Conservation (phyloP, 257 asterid species). For the Lycium barbarum region DNA sequence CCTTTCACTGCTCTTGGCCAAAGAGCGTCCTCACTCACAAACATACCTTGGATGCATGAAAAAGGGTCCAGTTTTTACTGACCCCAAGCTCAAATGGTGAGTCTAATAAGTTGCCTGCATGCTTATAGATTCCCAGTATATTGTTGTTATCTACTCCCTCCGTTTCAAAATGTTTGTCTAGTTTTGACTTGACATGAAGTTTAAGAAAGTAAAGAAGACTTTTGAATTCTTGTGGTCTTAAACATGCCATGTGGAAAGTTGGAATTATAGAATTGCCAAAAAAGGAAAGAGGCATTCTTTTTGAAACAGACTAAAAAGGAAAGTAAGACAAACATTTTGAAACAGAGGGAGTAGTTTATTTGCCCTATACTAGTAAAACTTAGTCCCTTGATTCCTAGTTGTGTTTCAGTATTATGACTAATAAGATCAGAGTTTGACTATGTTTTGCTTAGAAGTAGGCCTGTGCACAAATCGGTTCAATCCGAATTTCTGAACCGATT, state of each 20-base stretch:
- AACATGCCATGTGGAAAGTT: too few species aligned
- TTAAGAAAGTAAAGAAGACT: too few species aligned
- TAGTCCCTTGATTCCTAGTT: background rate
- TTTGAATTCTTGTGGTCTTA: too few species aligned
- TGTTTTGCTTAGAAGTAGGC: slow-evolving; percentile 5
- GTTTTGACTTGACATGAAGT: too few species aligned
- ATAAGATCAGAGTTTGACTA: background rate
- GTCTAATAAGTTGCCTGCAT: slow-evolving; percentile 39
- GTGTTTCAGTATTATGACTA: background rate
- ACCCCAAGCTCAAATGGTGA: slow-evolving; percentile 95
- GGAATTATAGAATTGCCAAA: too few species aligned
- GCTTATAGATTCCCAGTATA: background rate
- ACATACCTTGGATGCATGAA: slow-evolving; percentile 99
- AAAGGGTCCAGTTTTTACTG: slow-evolving; percentile 95
- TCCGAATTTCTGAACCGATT: too few species aligned
- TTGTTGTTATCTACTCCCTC: background rate
- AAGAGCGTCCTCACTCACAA: slow-evolving; percentile 93
- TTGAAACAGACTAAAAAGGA: too few species aligned
- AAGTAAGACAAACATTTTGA: too few species aligned
- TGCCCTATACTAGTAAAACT: background rate
- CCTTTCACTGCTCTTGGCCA: slow-evolving; percentile 90
- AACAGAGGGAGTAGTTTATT: background rate
- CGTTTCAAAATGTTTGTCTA: too few species aligned
- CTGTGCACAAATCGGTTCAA: too few species aligned
- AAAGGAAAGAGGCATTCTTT: too few species aligned